phyloP scores from a whole-genome alignment of 2,329 filamentous ascomycete species.

The Helotiales sp. region DNA sequence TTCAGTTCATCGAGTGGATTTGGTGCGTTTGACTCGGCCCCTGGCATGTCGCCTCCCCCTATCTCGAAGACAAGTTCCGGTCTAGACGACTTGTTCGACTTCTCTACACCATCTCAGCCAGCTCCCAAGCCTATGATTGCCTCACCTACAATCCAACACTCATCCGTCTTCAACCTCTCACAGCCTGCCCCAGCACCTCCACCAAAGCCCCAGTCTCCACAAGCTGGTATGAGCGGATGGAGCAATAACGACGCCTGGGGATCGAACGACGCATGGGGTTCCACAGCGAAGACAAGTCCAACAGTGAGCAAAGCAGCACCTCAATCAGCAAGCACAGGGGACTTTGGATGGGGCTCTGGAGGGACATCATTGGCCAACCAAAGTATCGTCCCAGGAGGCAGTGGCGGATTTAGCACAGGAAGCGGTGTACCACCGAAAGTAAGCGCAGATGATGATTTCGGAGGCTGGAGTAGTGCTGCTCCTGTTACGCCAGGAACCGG shows the following conservation, averaged over 20 bases:
- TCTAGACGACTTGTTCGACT: constrained; percentile 82
- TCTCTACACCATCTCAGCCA: constrained; percentile 59
- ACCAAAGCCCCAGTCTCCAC: constrained; percentile 48
- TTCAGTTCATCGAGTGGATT: constrained; percentile 65
- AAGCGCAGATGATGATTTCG: constrained; percentile 91
- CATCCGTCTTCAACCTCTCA: constrained; percentile 82
- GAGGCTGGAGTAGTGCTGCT: constrained; percentile 84
- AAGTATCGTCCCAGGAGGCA: constrained; percentile 64
- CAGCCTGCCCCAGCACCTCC: constrained; percentile 49
- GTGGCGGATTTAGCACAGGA: constrained; percentile 65
- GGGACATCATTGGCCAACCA: constrained; percentile 58
- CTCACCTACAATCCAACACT: constrained; percentile 47
- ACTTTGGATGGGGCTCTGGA: constrained; percentile 63
- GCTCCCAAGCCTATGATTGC: constrained; percentile 46
- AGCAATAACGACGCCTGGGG: constrained; percentile 70
- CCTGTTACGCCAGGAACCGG: constrained; percentile 55
- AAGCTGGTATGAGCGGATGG: constrained; percentile 45
- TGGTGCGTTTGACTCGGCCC: constrained; percentile 58
- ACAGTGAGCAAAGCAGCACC: constrained; percentile 52
- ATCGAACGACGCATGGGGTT: constrained; percentile 79
- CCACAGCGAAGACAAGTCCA: constrained; percentile 57
- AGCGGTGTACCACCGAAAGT: constrained; percentile 64
- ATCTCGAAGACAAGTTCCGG: constrained; percentile 51
- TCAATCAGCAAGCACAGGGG: constrained; percentile 54
- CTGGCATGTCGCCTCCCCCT: constrained; percentile 50